Percentiles rank a stretch among this genome's conserved stretches.
These are phyloP conservation scores for Plenodomus biglobosus DNA, from an alignment of 2,329 filamentous ascomycete species.

Conservation along the genomic window DNA sequence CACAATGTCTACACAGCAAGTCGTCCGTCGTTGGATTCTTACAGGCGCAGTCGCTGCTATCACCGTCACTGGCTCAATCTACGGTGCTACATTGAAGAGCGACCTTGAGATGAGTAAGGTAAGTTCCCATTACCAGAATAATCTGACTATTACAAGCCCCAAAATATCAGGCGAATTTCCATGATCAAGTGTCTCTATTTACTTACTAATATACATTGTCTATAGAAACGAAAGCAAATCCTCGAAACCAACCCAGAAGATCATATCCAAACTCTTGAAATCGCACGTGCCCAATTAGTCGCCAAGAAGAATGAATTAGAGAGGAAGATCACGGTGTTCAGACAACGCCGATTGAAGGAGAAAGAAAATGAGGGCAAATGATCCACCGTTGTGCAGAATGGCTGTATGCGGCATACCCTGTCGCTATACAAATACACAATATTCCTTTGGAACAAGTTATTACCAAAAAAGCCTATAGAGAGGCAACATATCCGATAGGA, in stretches of 20 bases:
- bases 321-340: constrained; percentile 52
- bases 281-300: constrained; percentile 53
- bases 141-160: neutral
- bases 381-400: neutral
- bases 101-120: constrained; percentile 57
- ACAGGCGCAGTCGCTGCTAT: constrained; percentile 59
- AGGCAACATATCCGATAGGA: neutral
- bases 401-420: neutral
- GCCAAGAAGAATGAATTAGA: constrained; percentile 57
- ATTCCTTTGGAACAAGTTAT: neutral
- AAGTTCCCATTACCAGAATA: constrained; percentile 11
- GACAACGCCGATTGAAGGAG: constrained; percentile 17
- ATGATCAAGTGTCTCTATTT: neutral
- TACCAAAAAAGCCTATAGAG: neutral
- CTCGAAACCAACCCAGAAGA: constrained; percentile 56
- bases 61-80: constrained; percentile 60
- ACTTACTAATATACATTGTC: neutral
- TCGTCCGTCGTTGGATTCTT: constrained; percentile 54
- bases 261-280: constrained; percentile 57
- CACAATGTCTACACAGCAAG: constrained; percentile 29
- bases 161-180: neutral
- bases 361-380: constrained; percentile 11
- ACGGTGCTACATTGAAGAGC: constrained; percentile 62
- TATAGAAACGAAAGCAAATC: constrained; percentile 50
- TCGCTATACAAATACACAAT: neutral